Conservation (phyloP, 2,329 filamentous ascomycete genomes). For the Dactylellina haptotyla region DNA sequence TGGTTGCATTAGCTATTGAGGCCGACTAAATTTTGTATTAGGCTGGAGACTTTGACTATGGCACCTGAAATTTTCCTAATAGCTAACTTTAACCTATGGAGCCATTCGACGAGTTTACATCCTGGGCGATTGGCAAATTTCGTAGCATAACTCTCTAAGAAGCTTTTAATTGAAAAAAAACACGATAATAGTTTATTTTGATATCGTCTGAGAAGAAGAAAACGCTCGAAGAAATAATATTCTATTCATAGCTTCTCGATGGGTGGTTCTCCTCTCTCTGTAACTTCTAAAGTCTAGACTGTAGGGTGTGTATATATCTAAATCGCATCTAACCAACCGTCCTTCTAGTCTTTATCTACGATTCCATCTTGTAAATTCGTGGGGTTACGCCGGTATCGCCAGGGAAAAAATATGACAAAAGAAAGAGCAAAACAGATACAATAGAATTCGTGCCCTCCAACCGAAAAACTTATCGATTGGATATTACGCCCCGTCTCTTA, state of each 20-base stretch:
- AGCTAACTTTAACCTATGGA: no score
- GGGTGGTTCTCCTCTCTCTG: not conserved
- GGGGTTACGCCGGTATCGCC: slow-evolving; percentile 39
- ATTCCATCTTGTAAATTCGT: not conserved
- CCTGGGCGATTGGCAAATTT: no score
- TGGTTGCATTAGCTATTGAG: no score
- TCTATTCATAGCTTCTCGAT: not conserved
- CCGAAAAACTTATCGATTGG: not conserved
- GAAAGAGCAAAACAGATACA: slow-evolving; percentile 18
- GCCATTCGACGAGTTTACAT: no score
- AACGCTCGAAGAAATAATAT: not conserved
- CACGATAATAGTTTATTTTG: no score
- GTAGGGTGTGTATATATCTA: slow-evolving; percentile 9
- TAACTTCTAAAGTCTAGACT: not conserved
- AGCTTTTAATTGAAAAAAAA: no score
- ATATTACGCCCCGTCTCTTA: slow-evolving; percentile 5
- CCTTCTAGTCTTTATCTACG: slow-evolving; percentile 16
- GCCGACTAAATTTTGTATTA: no score
- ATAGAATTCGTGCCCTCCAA: not conserved
- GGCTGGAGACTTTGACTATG: no score
- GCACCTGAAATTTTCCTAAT: no score
- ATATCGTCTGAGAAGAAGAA: no score
- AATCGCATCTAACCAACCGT: slow-evolving; percentile 1
- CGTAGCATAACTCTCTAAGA: no score
- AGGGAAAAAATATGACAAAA: slow-evolving; percentile 1